Evolutionary conservation across 257 asterid genomes (phyloP).

Genomic region (Nicotiana knightiana): DNA sequence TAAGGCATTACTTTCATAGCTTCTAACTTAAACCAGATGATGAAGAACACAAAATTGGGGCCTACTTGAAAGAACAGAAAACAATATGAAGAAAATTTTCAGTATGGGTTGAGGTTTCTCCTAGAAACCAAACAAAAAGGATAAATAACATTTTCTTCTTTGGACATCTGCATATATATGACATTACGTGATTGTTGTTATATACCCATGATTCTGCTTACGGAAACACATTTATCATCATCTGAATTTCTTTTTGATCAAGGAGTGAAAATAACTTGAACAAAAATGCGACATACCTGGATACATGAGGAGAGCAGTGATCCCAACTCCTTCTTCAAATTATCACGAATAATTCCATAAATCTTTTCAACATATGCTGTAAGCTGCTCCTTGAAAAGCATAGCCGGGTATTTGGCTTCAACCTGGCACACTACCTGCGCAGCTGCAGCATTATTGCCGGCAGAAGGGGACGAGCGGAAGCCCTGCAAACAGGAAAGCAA

Average conservation of each 20-base stretch:
- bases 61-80: too few species aligned
- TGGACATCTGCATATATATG: background rate
- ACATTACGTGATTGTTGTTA: background rate
- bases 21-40: too few species aligned
- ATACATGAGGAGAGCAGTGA: constrained; percentile 73
- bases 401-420: constrained; percentile 94
- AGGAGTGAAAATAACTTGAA: background rate
- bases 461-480: constrained; percentile 77
- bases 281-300: constrained; percentile 47
- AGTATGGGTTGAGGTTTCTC: too few species aligned
- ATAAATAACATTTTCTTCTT: too few species aligned
- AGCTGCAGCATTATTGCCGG: constrained; percentile 59
- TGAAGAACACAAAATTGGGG: too few species aligned
- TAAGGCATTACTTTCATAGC: too few species aligned
- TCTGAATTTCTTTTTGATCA: background rate
- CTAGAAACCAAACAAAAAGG: too few species aligned
- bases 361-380: constrained; percentile 97
- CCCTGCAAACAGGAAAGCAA: constrained; percentile 44
- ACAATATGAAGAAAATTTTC: too few species aligned
- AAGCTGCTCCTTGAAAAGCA: constrained; percentile 97
- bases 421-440: constrained; percentile 57
- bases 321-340: constrained; percentile 78
- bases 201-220: background rate
- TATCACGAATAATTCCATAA: constrained; percentile 92
- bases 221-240: background rate